Base-by-base conservation (phyloP, 1,139 yeast species). In the Lodderomyces parapsilosis region DNA sequence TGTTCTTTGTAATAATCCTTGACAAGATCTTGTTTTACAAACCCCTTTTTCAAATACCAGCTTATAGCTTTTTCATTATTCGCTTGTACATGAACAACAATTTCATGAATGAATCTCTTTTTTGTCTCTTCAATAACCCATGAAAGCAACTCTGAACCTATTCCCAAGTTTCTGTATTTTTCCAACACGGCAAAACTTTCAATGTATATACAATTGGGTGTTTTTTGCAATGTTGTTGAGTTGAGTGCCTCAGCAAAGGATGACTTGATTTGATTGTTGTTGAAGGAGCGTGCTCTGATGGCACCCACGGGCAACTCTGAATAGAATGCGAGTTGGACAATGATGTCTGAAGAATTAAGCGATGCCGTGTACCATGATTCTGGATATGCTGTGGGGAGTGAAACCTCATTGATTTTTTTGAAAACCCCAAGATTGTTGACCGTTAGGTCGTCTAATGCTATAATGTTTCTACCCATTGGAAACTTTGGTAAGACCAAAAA, bases 271-370 rank as follows among this genome's bases (percentile, higher is more conserved):
- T 60, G 65, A 15, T 44, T 41, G 8, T 66, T 57, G 49, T 62
- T 65, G 48, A 76, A 57, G 2, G 74, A 58, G 51, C 74, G 75
- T 32, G 81, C 81, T 50, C 75, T 79, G 27, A 86, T 66, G 2
- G 81, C 83, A 3, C 91, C 96, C 4, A 87, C 89, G 10, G 94
- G 87, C 11, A 81, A 66, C 50, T 81, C 89, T 13, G 81, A 73
- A 56, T 71, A 80, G 60, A 63, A 83, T 2, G 83, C 87, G 45
- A 74, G 51, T 49, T 65, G 64, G 22, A 62, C 66, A 31, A 71
- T 57, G 44, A 63, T 68, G 42, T 63, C 68, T 6, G 48, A 17
- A 1, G 59, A 32, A 7, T 68, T 63, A 17, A 71, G 57, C 9
- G 75, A 59, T 19, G 66, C 68, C 15, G 66, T 50, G 49, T 78